These are phyloP conservation scores for Davidsoniella australis DNA, from an alignment of 2,329 filamentous ascomycete species.

Conservation along the genomic window DNA sequence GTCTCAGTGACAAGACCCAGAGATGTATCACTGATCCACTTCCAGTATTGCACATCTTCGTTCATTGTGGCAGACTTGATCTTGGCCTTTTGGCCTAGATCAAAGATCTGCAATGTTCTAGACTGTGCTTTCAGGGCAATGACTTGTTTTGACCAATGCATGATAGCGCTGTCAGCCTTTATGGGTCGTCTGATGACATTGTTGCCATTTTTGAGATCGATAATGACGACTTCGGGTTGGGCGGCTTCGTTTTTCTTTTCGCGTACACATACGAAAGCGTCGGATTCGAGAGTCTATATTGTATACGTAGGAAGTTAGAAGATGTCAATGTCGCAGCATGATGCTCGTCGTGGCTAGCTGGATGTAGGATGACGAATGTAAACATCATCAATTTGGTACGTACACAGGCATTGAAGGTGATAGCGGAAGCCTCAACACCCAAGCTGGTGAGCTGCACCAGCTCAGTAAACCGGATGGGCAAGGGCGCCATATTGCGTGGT, in stretches of 20 bases:
- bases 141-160: conserved; percentile 94
- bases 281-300: conserved; percentile 83
- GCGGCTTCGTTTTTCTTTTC: conserved; percentile 77
- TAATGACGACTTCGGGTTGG: conserved; percentile 85
- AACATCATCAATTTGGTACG: conserved; percentile 19
- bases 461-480: conserved; percentile 90
- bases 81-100: conserved; percentile 82
- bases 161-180: conserved; percentile 98
- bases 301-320: neutral
- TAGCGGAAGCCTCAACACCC: conserved; percentile 32
- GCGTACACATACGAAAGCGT: conserved; percentile 88
- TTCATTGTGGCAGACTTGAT: conserved; percentile 93
- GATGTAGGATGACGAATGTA: neutral
- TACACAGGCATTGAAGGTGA: conserved; percentile 70
- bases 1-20: conserved; percentile 82
- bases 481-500: conserved; percentile 36
- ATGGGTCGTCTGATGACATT: conserved; percentile 88
- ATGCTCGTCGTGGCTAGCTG: no score
- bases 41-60: conserved; percentile 97
- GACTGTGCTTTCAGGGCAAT: conserved; percentile 93
- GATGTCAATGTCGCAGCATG: conserved; percentile 6
- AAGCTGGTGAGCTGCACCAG: conserved; percentile 49
- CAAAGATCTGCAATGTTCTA: conserved; percentile 93
- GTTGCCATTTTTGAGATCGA: conserved; percentile 96
- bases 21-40: conserved; percentile 85